Base-by-base conservation (phyloP, 23 red algal genomes). In the Cyanidioschyzon merolae region DNA sequence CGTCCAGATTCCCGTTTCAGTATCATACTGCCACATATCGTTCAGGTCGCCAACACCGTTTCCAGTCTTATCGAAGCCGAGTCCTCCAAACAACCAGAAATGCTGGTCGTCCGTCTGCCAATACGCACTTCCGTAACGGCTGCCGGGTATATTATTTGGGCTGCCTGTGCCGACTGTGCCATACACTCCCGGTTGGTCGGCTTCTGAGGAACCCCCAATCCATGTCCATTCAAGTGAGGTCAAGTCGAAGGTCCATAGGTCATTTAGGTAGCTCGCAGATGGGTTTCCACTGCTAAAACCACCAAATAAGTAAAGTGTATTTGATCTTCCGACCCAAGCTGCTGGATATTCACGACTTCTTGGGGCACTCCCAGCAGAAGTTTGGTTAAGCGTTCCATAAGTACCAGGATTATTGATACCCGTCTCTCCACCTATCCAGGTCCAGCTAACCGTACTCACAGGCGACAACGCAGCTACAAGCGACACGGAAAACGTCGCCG, bases 11-110 rank as follows among this genome's bases (percentile, higher is more conserved):
- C 32, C 32, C 16, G 16, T 71, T 27, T 15, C n/a, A 3, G 63
- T 71, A 27, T 71, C 63, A 35, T 32, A 71, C 21, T 17, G 63
- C 63, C 63, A 71, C 63, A 25, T 32, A 71, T 71, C 63, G 30
- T 71, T 71, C n/a, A 71, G 63, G 63, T 71, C 63, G 63, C 63
- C 63, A 35, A 12, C 32, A 32, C 7, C 32, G 30, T 15, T 27
- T 7, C 32, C 21, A n/a, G n/a, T n/a, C n/a, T n/a, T n/a, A n/a
- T n/a, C n/a, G n/a, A n/a, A n/a, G 7, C 63, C 63, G 3, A 27
- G 3, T 7, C 63, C 63, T 32, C 63, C 63, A 71, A 71, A 71
- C n/a, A 71, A 27, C 63, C 21, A 25, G n/a, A 71, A 71, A 25
- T 25, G 32, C 63, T 35, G 12, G 29, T 15, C 3, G n/a, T 7